Conservation (phyloP, 169 alveolate genomes). For the Cryptosporidium ubiquitum region DNA sequence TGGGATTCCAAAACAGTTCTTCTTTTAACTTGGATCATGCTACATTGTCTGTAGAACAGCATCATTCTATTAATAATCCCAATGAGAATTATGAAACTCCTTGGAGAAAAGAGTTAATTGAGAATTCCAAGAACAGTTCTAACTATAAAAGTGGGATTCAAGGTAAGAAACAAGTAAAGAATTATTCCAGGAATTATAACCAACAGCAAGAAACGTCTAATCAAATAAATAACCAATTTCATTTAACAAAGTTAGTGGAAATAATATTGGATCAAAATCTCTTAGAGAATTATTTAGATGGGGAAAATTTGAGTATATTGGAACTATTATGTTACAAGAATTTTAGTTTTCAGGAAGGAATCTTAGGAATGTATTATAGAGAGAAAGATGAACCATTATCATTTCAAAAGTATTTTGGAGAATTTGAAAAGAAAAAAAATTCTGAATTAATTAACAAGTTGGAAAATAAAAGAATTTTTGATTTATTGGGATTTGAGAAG, state of each 20-base stretch:
- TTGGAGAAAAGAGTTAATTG: background rate
- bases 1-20: background rate
- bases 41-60: background rate
- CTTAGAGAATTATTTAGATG: background rate
- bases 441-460: background rate
- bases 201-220: too few relatives aligned
- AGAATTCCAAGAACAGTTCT: too few relatives aligned
- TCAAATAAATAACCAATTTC: background rate
- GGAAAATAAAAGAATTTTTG: background rate
- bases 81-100: background rate
- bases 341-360: slow-evolving; percentile 24
- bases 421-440: background rate
- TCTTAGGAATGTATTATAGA: slow-evolving; percentile 20
- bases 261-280: background rate
- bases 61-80: background rate
- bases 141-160: background rate
- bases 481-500: slow-evolving; percentile 24
- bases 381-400: slow-evolving; percentile 1
- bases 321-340: slow-evolving; percentile 23
- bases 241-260: background rate
- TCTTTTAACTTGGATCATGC: background rate
- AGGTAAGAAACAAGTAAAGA: too few relatives aligned
- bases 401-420: background rate
- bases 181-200: background rate
- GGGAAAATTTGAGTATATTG: background rate